Base-by-base conservation (phyloP, 2,329 filamentous ascomycete genomes). In the Neonectria punicea region DNA sequence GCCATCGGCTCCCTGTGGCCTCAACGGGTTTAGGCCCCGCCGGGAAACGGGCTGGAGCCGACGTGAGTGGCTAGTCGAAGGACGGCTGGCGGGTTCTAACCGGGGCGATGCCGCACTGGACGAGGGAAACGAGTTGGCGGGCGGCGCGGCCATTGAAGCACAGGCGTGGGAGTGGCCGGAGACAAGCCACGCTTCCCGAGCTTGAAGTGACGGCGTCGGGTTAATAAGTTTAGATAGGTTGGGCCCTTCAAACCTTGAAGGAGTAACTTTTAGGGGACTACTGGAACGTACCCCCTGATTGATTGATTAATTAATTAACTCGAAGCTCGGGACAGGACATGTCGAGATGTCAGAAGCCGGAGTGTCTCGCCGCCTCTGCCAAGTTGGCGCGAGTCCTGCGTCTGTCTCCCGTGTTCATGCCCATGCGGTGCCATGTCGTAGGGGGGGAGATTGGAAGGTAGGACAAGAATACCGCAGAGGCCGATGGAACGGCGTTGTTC, bases 91-190 rank as follows among this genome's bases (percentile, higher is more conserved):
- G 51, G 61, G 57, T 32, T 54, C 39, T 25, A 49, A 58, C 47
- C 58, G 54, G 39, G 32, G 58, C 49, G 30, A 57, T 47, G 57
- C 43, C 14, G 41, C 56, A 68, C 62, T 58, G 67, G 67, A 61
- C 59, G 53, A 49, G 34, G 36, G 36, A 5, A 10, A 25, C 22
- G 4, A 25, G 22, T 25, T 5, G 6, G 16, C 34, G 34, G 28
- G 13, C 61, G 16, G 30, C 25, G 30, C 25, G 41, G 62, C 46
- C 50, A 28, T 13, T 49, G 51, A 18, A 67, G 68, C 70, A 72
- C 69, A 72, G 71, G 71, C 58, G 47, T 68, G 60, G 55, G 66
- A 70, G 69, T 67, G 71, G 71, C 67, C 69, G 66, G 43, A 66
- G 69, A 68, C 58, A 67, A 68, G 66, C 64, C 70, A 64, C 66